Percentiles rank a stretch among this genome's conserved stretches.
phyloP scores from a whole-genome alignment of 148 eudicot species.

The Chenopodium berlandieri region DNA sequence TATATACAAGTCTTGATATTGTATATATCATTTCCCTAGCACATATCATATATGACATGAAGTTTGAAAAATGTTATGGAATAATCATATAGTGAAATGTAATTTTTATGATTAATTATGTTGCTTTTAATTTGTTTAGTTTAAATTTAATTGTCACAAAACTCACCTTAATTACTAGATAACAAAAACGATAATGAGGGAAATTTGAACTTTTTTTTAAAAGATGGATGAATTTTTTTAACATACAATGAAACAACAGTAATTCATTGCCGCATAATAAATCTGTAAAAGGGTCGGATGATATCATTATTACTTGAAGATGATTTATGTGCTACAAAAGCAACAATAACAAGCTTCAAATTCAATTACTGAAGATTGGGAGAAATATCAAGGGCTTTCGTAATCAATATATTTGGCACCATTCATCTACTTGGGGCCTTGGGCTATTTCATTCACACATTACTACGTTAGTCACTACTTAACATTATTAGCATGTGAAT shows the following conservation, averaged over 20 bases:
- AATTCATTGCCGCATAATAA: neutral
- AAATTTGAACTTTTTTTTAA: too few relatives aligned
- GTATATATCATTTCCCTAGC: too few relatives aligned
- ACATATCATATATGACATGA: too few relatives aligned
- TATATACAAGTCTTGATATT: too few relatives aligned
- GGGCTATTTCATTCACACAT: slow-evolving; percentile 3
- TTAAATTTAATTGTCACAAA: too few relatives aligned
- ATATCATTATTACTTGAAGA: neutral
- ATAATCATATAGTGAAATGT: too few relatives aligned
- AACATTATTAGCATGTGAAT: slow-evolving; percentile 2
- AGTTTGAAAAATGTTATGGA: too few relatives aligned
- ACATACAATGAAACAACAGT: neutral
- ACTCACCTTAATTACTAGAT: too few relatives aligned
- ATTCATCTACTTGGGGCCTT: neutral
- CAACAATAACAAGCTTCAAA: neutral
- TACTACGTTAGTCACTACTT: neutral
- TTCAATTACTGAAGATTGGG: neutral
- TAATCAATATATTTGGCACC: slow-evolving; percentile 6
- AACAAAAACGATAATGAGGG: too few relatives aligned
- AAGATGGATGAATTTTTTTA: neutral
- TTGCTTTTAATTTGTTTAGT: too few relatives aligned
- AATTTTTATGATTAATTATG: too few relatives aligned
- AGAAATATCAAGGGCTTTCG: neutral
- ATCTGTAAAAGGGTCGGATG: neutral
- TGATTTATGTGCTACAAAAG: neutral